Evolutionary conservation across 371 early-diverging fungal species (phyloP).

Genomic region (Mucor velutinosus): DNA sequence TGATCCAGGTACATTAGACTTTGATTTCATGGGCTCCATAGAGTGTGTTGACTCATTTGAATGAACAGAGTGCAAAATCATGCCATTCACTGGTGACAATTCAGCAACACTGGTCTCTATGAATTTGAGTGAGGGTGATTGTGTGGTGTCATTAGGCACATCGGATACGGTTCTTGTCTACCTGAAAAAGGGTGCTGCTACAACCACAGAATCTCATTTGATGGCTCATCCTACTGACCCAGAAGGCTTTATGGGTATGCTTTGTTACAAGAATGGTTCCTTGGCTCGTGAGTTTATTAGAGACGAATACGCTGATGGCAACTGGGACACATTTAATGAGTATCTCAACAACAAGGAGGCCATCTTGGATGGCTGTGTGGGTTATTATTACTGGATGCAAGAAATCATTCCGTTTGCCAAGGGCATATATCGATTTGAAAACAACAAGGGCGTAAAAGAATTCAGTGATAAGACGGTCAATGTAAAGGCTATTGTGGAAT

Average conservation of each 20-base stretch:
- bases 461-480: constrained; percentile 46
- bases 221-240: constrained; percentile 73
- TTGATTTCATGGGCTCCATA: neutral
- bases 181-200: constrained; percentile 50
- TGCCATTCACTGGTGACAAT: constrained; percentile 86
- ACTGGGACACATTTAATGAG: constrained; percentile 66
- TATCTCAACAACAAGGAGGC: constrained; percentile 29
- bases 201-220: constrained; percentile 61
- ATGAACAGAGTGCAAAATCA: constrained; percentile 58
- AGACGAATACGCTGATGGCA: constrained; percentile 49
- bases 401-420: constrained; percentile 79
- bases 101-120: constrained; percentile 73
- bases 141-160: constrained; percentile 80
- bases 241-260: constrained; percentile 69
- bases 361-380: constrained; percentile 34
- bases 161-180: constrained; percentile 78
- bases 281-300: constrained; percentile 74
- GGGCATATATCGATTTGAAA: constrained; percentile 69
- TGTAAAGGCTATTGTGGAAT: constrained; percentile 72
- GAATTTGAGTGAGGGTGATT: constrained; percentile 57
- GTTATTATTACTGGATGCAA: constrained; percentile 74
- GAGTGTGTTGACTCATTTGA: neutral
- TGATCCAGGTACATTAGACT: constrained; percentile 41
- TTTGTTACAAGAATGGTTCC: constrained; percentile 86
- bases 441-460: constrained; percentile 51